These are phyloP conservation scores for Hypoxylon sp. DNA, from an alignment of 2,329 filamentous ascomycete species.

Conservation along the genomic window DNA sequence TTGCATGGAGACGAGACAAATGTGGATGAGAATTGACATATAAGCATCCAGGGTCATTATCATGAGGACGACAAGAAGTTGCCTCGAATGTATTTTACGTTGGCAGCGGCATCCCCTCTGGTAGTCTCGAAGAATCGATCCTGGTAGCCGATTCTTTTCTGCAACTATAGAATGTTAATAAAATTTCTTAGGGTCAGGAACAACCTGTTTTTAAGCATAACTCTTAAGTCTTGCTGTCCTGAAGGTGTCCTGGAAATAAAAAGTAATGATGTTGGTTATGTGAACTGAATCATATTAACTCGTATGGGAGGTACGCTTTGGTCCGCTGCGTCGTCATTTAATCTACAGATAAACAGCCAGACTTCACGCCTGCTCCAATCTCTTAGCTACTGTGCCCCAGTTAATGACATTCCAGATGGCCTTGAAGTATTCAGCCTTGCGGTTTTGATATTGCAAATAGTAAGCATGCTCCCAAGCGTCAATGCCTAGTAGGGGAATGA, in stretches of 20 bases:
- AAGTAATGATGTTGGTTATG: not conserved
- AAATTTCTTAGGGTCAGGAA: not conserved
- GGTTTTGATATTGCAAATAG: constrained; percentile 80
- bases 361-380: constrained; percentile 51
- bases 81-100: not conserved
- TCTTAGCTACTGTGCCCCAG: constrained; percentile 64
- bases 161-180: not conserved
- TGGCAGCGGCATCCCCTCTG: not conserved
- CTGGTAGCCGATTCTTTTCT: not conserved
- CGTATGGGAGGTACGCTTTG: not conserved
- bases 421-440: constrained; percentile 85
- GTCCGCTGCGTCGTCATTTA: constrained; percentile 19
- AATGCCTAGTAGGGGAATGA: constrained; percentile 70
- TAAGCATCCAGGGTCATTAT: not conserved
- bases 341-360: constrained; percentile 18
- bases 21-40: not conserved
- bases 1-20: too few relatives aligned
- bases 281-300: constrained; percentile 17
- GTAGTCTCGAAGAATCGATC: not conserved
- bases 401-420: constrained; percentile 87
- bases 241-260: not conserved
- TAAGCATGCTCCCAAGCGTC: constrained; percentile 77
- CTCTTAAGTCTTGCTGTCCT: not conserved
- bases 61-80: not conserved
- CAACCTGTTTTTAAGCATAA: not conserved